These are phyloP conservation scores for Hypoxylon rubiginosum DNA, from an alignment of 2,329 filamentous ascomycete species.

Conservation along the genomic window DNA sequence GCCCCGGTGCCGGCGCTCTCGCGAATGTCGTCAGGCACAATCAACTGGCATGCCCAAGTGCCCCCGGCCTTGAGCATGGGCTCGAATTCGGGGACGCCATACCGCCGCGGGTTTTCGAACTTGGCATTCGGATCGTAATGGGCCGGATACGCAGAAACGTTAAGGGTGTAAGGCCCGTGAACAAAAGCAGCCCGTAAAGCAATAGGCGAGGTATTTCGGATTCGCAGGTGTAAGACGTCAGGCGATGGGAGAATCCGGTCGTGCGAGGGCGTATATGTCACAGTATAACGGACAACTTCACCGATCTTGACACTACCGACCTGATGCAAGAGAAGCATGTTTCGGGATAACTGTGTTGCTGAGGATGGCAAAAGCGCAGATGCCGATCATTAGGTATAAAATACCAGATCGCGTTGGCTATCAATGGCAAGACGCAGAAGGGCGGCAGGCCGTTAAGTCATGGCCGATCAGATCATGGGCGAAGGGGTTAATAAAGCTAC, in stretches of 20 bases:
- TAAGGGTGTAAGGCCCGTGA: conserved; percentile 93
- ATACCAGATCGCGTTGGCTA: conserved; percentile 11
- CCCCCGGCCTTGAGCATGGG: conserved; percentile 96
- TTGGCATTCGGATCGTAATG: conserved; percentile 87
- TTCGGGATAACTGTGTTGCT: conserved; percentile 37
- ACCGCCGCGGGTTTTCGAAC: conserved; percentile 75
- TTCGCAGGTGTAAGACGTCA: conserved; percentile 82
- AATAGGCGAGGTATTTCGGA: conserved; percentile 92
- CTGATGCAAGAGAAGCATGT: conserved; percentile 93
- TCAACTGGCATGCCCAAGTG: conserved; percentile 83
- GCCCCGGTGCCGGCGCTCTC: conserved; percentile 68
- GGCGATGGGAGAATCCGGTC: conserved; percentile 93
- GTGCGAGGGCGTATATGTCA: conserved; percentile 90
- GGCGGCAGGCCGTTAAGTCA: conserved; percentile 6
- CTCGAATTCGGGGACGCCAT: conserved; percentile 91
- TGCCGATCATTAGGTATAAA: conserved; percentile 22
- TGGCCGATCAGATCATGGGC: conserved; percentile 18
- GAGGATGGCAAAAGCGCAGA: conserved; percentile 6
- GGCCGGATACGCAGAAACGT: conserved; percentile 86
- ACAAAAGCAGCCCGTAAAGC: conserved; percentile 95
- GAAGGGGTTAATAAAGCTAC: conserved; percentile 9
- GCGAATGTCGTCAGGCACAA: conserved; percentile 83
- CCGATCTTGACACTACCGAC: conserved; percentile 92
- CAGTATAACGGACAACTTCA: conserved; percentile 90
- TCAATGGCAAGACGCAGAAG: conserved; percentile 15